phyloP scores from a whole-genome alignment of 208 protist genomes.

The Acanthamoeba castellanii region DNA sequence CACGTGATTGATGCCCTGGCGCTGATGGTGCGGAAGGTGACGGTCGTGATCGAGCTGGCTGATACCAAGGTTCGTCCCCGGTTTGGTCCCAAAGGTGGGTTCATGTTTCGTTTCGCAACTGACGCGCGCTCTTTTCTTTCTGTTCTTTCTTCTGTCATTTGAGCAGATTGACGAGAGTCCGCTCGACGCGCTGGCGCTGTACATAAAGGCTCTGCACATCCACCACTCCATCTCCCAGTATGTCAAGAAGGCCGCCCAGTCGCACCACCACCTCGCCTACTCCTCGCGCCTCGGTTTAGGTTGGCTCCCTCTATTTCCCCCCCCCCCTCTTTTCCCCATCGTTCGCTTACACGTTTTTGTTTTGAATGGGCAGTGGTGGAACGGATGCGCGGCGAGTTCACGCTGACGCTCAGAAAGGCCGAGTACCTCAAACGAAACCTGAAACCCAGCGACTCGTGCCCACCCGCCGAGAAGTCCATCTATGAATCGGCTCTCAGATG shows the following conservation, averaged over 20 bases:
- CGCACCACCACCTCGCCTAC: neutral
- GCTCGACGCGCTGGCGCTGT: slow-evolving; percentile 51
- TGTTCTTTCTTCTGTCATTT: too few species aligned
- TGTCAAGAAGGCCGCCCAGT: slow-evolving; percentile 11
- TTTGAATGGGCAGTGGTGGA: slow-evolving; percentile 15
- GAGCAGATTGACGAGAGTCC: neutral
- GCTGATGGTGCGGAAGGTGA: neutral
- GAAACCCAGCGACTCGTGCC: slow-evolving; percentile 44
- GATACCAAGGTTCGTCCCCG: slow-evolving; percentile 17
- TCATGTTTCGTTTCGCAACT: neutral
- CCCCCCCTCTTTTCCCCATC: too few species aligned
- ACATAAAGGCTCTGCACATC: slow-evolving; percentile 58
- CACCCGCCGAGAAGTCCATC: slow-evolving; percentile 41
- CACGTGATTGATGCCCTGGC: neutral
- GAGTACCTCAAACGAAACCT: slow-evolving; percentile 65
- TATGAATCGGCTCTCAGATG: slow-evolving; percentile 49
- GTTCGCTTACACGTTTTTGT: neutral
- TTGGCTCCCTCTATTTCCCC: neutral
- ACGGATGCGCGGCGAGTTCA: neutral
- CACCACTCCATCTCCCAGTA: neutral
- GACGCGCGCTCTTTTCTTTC: too few species aligned
- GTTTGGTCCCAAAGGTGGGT: too few species aligned
- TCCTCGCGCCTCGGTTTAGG: slow-evolving; percentile 22
- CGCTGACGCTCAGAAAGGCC: neutral
- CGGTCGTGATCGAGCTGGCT: slow-evolving; percentile 15